phyloP scores from a whole-genome alignment of 441 rosid species.

The Euphorbia schlechtendalii region DNA sequence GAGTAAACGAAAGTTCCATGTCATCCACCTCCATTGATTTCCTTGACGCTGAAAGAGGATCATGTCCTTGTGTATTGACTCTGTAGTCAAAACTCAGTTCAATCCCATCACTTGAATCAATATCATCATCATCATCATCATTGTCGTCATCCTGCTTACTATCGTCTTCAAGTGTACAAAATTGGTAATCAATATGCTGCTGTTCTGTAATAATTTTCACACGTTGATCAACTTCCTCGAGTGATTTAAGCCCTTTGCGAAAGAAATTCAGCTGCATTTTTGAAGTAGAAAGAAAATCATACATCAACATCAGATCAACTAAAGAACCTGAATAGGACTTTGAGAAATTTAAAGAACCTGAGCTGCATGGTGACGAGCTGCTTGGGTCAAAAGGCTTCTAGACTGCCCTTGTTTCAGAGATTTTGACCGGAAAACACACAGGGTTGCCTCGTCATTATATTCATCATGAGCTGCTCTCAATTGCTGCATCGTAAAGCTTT shows the following conservation, averaged over 20 bases:
- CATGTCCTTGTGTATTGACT: conserved; percentile 42
- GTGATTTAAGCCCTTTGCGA: conserved; percentile 71
- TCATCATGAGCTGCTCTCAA: conserved; percentile 69
- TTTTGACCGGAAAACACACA: conserved; percentile 79
- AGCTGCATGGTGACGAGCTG: conserved; percentile 94
- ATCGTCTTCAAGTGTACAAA: conserved; percentile 62
- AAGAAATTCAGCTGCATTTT: conserved; percentile 83
- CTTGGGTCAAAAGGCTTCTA: conserved; percentile 90
- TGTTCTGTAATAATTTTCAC: conserved; percentile 58
- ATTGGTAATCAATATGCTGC: conserved; percentile 86
- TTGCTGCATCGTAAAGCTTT: conserved; percentile 43
- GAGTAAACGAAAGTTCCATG: conserved; percentile 41
- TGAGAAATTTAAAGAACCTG: conserved; percentile 46
- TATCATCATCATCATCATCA: conserved; percentile 35
- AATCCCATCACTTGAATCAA: conserved; percentile 42
- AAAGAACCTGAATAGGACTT: conserved; percentile 1
- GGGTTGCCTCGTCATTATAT: conserved; percentile 76
- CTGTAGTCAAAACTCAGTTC: conserved; percentile 83
- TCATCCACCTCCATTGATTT: conserved; percentile 78
- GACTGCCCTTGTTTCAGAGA: conserved; percentile 93
- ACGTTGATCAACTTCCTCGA: conserved; percentile 68
- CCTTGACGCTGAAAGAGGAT: conserved; percentile 43
- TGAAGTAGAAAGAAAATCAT: conserved; percentile 15
- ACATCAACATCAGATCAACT: conserved; percentile 14
- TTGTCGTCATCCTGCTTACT: conserved; percentile 53